phyloP scores from a whole-genome alignment of 805 yeast species.

The Candida sithepensis region DNA sequence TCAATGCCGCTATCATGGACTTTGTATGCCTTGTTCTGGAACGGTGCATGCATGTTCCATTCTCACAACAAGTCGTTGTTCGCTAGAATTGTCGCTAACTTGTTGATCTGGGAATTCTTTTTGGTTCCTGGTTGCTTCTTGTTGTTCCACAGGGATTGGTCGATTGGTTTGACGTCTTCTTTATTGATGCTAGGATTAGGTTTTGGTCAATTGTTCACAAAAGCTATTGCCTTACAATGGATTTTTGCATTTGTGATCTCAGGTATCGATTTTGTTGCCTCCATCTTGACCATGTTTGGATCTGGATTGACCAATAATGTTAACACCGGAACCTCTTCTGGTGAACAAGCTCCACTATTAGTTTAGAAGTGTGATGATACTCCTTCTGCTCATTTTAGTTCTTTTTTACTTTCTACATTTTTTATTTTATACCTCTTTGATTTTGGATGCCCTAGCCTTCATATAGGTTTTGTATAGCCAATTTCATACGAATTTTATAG shows the following conservation, averaged over 20 bases:
- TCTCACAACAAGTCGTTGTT: slow-evolving; percentile 48
- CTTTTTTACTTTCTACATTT: background rate
- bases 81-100: slow-evolving; percentile 66
- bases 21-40: slow-evolving; percentile 74
- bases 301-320: slow-evolving; percentile 14
- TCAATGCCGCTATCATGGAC: slow-evolving; percentile 78
- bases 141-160: slow-evolving; percentile 65
- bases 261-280: slow-evolving; percentile 48
- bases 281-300: slow-evolving; percentile 46
- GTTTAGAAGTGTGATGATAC: slow-evolving; percentile 9
- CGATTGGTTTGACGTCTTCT: slow-evolving; percentile 57
- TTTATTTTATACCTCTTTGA: background rate
- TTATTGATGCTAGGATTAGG: slow-evolving; percentile 64
- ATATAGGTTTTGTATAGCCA: background rate
- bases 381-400: background rate
- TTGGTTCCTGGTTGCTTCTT: slow-evolving; percentile 59
- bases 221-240: slow-evolving; percentile 80
- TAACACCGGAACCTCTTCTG: slow-evolving; percentile 7
- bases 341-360: slow-evolving; percentile 34
- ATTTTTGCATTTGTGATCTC: slow-evolving; percentile 71
- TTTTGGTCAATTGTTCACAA: slow-evolving; percentile 64
- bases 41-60: slow-evolving; percentile 74
- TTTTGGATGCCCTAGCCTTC: background rate
- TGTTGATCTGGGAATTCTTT: slow-evolving; percentile 75
- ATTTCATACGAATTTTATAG: background rate